Conservation (phyloP, 805 yeast genomes). For the Candida xiaguanensis region DNA sequence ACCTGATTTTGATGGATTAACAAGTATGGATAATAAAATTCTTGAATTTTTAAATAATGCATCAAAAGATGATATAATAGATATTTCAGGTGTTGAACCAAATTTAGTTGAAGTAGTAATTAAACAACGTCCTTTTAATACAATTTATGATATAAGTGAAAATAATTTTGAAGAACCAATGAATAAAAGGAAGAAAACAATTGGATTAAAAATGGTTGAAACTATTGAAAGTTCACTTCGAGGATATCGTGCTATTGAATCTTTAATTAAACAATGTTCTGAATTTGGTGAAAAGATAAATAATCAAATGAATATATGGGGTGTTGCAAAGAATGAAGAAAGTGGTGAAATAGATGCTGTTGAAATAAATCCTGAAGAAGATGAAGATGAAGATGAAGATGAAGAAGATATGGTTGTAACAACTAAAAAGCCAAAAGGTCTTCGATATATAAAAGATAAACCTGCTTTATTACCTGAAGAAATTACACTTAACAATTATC, state of each 20-base stretch:
- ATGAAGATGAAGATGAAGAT: slow-evolving; percentile 34
- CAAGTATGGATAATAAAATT: slow-evolving; percentile 60
- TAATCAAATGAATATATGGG: slow-evolving; percentile 79
- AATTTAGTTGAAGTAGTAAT: slow-evolving; percentile 62
- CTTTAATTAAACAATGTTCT: slow-evolving; percentile 81
- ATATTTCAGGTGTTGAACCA: slow-evolving; percentile 69
- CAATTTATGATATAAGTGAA: slow-evolving; percentile 56
- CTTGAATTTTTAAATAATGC: slow-evolving; percentile 78
- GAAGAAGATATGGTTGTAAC: slow-evolving; percentile 30
- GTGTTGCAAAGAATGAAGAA: slow-evolving; percentile 67
- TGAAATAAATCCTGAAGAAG: slow-evolving; percentile 39
- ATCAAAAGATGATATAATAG: slow-evolving; percentile 69
- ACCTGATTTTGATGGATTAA: slow-evolving; percentile 32
- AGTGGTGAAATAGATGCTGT: slow-evolving; percentile 64
- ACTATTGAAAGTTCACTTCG: slow-evolving; percentile 65
- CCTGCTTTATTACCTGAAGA: slow-evolving; percentile 66
- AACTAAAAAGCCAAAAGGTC: slow-evolving; percentile 18
- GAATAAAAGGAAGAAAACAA: slow-evolving; percentile 46
- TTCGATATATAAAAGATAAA: slow-evolving; percentile 57
- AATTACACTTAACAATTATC: slow-evolving; percentile 77
- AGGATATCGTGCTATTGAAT: slow-evolving; percentile 93
- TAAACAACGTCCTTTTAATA: slow-evolving; percentile 64
- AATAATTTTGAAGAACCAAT: slow-evolving; percentile 45
- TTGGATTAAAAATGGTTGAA: slow-evolving; percentile 73
- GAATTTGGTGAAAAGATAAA: slow-evolving; percentile 70